Base-by-base conservation (phyloP, 2,329 filamentous ascomycete genomes). In the Aspergillus niger region DNA sequence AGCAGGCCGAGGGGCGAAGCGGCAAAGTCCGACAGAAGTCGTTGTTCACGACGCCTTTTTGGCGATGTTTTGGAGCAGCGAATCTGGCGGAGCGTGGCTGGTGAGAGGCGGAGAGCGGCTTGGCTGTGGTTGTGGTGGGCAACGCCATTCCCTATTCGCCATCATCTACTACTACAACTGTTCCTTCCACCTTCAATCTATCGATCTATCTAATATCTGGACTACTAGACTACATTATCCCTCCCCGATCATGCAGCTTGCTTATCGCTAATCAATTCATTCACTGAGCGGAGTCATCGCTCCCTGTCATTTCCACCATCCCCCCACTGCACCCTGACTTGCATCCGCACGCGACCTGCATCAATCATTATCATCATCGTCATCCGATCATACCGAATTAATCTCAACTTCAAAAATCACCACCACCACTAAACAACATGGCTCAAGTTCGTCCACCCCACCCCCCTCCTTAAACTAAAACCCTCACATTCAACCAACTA, bases 61-160 rank as follows among this genome's bases (percentile, higher is more conserved):
- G 59, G 43, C 53, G 58, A 69, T 69, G 67, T 73, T 67, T 71
- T 72, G 69, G 55, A 58, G 54, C 38, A 22, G 10, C 30, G 22
- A 32, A 56, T 48, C 51, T 57, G 41, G 59, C 55, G 55, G 43
- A 55, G 55, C 50, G 65, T 69, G 67, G 67, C 63, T 67, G 64
- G 65, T 70, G 63, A 36, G 63, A 63, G 57, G 61, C 62, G 59
- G 62, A 58, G 61, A 57, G 63, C 32, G 32, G 65, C 65, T 66
- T 65, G 63, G 61, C 63, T 51, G 28, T 30, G 38, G 70, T 73
- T 68, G 70, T 72, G 68, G 70, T 65, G 70, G 70, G 71, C 71
- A 73, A 72, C 70, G 39, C 60, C 61, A 65, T 63, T 68, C 63
- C 60, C 54, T 47, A 11, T 36, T 49, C 57, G 56, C 28, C 30